These are phyloP conservation scores for Amanita fuliginea DNA, from an alignment of 768 basidiomycete species.

Conservation along the genomic window DNA sequence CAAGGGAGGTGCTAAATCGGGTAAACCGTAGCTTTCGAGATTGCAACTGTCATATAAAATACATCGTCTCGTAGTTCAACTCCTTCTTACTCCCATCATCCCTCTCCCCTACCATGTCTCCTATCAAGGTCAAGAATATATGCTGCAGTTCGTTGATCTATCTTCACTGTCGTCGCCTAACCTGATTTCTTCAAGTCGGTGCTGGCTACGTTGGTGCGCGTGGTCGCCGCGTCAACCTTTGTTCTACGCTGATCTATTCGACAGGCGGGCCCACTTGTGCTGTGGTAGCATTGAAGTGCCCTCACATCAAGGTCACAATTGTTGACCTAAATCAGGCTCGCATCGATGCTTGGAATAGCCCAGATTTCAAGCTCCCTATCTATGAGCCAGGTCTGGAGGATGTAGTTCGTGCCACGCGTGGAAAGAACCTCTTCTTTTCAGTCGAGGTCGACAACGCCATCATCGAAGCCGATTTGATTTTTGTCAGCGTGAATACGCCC, in stretches of 20 bases:
- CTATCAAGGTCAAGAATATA: conserved; percentile 50
- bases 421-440: conserved; percentile 94
- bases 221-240: conserved; percentile 1
- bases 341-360: conserved; percentile 94
- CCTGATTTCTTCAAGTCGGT: conserved; percentile 41
- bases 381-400: conserved; percentile 95
- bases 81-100: not conserved
- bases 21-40: not conserved
- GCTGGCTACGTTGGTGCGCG: conserved; percentile 86
- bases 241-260: conserved; percentile 7
- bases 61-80: not conserved
- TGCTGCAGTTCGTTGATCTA: conserved; percentile 59
- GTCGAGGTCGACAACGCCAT: conserved; percentile 92
- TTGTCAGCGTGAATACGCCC: conserved; percentile 97
- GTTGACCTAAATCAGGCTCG: conserved; percentile 94
- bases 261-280: conserved; percentile 94
- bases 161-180: not conserved
- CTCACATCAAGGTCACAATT: conserved; percentile 90
- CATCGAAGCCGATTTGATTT: conserved; percentile 92
- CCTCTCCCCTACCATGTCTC: not conserved
- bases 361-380: conserved; percentile 80
- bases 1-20: not conserved
- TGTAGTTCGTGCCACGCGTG: conserved; percentile 79
- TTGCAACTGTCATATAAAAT: not conserved
- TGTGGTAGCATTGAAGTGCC: conserved; percentile 89